phyloP scores from a whole-genome alignment of 768 basidiomycete genomes.

The Agaricus blazei region DNA sequence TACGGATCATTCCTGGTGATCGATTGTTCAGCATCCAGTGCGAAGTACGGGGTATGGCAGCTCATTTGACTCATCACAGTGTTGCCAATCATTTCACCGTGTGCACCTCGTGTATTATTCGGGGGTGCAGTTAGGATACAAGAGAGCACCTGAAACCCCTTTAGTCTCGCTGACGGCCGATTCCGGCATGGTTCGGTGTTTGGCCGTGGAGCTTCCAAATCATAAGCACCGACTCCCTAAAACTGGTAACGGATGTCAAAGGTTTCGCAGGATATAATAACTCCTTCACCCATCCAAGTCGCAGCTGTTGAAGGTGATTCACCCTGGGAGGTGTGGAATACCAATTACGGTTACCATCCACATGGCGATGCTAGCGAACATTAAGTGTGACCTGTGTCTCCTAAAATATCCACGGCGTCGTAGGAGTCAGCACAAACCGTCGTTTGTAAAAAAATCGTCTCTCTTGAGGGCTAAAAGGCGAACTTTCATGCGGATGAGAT shows the following conservation, averaged over 20 bases:
- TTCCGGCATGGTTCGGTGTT: conserved; percentile 3
- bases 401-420: conserved; percentile 11
- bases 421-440: conserved; percentile 8
- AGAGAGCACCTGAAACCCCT: neutral
- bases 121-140: neutral
- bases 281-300: neutral
- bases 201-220: neutral
- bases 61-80: conserved; percentile 5
- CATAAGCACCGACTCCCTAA: too few relatives aligned
- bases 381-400: conserved; percentile 12
- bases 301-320: conserved; percentile 2
- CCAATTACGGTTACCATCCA: conserved; percentile 11
- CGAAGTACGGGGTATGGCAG: conserved; percentile 7
- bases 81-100: conserved; percentile 8
- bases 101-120: conserved; percentile 10
- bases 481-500: neutral
- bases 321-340: conserved; percentile 7
- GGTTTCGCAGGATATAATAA: too few relatives aligned
- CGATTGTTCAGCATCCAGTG: conserved; percentile 3
- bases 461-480: neutral
- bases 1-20: conserved; percentile 7
- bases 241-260: too few relatives aligned
- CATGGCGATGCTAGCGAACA: conserved; percentile 10
- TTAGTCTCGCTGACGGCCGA: conserved; percentile 4
- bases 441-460: conserved; percentile 7